These are phyloP conservation scores for Brettanomyces nanus DNA, from an alignment of 805 yeast genomes.

Conservation along the genomic window DNA sequence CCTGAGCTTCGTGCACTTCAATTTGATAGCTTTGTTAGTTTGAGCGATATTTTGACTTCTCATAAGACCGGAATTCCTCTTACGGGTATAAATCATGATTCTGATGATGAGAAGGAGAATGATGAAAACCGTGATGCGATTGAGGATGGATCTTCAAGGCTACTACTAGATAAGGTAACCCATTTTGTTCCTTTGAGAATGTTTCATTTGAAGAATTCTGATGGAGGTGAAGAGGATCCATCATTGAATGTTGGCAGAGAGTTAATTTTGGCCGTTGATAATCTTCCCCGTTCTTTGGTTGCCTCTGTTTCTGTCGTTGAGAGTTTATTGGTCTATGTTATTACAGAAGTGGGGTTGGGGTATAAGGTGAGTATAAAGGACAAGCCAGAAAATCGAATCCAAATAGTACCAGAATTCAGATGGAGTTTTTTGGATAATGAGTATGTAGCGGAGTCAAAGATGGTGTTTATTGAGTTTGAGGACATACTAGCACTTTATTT, in stretches of 20 bases:
- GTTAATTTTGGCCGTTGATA: slow-evolving; percentile 12
- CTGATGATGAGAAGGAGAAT: background rate
- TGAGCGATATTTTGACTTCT: slow-evolving; percentile 1
- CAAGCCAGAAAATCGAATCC: slow-evolving; percentile 2
- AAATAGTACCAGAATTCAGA: slow-evolving; percentile 8
- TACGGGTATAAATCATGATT: background rate
- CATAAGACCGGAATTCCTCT: background rate
- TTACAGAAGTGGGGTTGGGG: slow-evolving; percentile 7
- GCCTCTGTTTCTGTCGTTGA: slow-evolving; percentile 15
- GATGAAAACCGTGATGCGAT: background rate
- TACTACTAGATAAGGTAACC: background rate
- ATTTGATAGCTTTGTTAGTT: slow-evolving; percentile 2
- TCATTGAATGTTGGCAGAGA: slow-evolving; percentile 5
- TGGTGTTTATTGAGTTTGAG: slow-evolving; percentile 20
- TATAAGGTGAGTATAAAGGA: slow-evolving; percentile 1
- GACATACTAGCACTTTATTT: slow-evolving; percentile 21
- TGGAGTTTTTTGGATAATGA: slow-evolving; percentile 21
- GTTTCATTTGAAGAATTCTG: background rate
- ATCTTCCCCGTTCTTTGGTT: slow-evolving; percentile 13
- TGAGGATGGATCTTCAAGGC: background rate
- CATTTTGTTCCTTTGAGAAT: slow-evolving; percentile 1
- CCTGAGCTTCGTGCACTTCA: slow-evolving; percentile 3
- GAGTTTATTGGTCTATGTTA: slow-evolving; percentile 10
- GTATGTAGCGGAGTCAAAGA: slow-evolving; percentile 9
- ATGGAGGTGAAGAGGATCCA: background rate